These are phyloP conservation scores for Paramecium octaurelia DNA, from an alignment of 73 alveolate genomes.

Conservation along the genomic window DNA sequence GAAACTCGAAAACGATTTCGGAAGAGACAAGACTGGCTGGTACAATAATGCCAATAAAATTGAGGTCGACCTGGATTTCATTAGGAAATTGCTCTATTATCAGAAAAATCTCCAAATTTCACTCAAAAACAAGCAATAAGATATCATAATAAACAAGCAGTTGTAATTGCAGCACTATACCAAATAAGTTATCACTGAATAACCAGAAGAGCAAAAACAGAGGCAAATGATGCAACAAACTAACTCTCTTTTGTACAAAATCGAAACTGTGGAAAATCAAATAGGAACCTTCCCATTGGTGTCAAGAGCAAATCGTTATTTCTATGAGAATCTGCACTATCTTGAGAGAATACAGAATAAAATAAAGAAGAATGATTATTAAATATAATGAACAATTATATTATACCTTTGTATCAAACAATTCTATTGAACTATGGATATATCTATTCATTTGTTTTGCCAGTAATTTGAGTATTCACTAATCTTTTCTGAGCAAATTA, in stretches of 20 bases:
- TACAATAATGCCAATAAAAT: not conserved
- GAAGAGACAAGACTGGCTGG: not conserved
- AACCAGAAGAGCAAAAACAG: not conserved
- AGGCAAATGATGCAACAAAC: not conserved
- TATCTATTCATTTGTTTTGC: too few species aligned
- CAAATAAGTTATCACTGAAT: not conserved
- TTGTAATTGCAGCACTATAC: not conserved
- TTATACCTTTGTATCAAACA: not conserved
- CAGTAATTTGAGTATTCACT: too few species aligned
- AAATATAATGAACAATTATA: not conserved
- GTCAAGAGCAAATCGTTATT: not conserved
- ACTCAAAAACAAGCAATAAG: not conserved
- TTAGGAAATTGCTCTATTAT: slow-evolving; percentile 23
- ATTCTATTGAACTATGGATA: too few species aligned
- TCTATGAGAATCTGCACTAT: not conserved
- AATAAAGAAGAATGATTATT: not conserved
- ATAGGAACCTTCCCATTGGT: not conserved
- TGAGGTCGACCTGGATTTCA: slow-evolving; percentile 6
- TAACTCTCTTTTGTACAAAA: not conserved
- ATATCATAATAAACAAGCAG: not conserved
- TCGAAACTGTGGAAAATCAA: not conserved
- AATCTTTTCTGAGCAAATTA: too few species aligned
- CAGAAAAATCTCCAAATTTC: not conserved
- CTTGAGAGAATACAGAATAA: not conserved
- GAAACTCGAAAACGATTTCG: not conserved